Conservation (phyloP, 306 rosid species). For the Phaseolus lunatus region DNA sequence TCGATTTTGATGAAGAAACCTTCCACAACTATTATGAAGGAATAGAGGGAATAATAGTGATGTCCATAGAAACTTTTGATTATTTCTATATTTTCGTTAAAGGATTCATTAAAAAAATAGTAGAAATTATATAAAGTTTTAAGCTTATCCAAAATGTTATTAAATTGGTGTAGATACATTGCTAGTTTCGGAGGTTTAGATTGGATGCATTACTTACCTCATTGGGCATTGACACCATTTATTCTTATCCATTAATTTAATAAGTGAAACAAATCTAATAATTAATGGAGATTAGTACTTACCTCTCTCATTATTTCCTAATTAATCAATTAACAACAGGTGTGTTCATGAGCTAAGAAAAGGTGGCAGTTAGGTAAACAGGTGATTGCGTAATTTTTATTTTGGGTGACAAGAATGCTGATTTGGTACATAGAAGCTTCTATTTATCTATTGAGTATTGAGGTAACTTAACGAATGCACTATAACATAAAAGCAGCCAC, state of each 20-base stretch:
- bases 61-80: no score
- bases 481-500: background rate
- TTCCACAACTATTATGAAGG: no score
- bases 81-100: no score
- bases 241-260: background rate
- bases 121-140: background rate
- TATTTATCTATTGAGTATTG: background rate
- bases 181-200: background rate
- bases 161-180: background rate
- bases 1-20: no score
- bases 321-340: background rate
- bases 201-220: background rate
- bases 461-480: slow-evolving; percentile 9
- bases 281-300: background rate
- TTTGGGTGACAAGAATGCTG: background rate
- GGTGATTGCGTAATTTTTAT: background rate
- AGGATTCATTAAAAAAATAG: no score
- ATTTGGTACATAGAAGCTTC: slow-evolving; percentile 15
- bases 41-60: no score
- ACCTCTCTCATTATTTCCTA: background rate
- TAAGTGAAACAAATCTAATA: background rate
- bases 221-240: background rate
- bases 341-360: background rate
- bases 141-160: background rate
- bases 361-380: background rate